Conservation (phyloP, 2,329 filamentous ascomycete species). For the Diplodia corticola region DNA sequence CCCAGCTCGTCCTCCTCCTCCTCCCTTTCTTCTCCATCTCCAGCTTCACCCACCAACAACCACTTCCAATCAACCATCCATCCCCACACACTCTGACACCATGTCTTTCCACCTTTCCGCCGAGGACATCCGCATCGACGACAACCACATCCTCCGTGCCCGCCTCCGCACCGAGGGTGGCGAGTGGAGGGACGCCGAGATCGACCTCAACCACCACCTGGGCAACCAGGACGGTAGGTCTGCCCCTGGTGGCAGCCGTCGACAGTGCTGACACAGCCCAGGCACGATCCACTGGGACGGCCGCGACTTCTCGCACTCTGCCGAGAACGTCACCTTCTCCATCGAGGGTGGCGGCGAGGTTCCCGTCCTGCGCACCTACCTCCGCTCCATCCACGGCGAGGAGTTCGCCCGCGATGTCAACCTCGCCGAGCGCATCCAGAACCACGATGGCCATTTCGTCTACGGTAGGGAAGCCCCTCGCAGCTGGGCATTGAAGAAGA, state of each 20-base stretch:
- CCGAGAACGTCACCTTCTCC: slow-evolving; percentile 49
- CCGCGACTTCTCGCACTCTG: slow-evolving; percentile 47
- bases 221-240: slow-evolving; percentile 54
- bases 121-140: slow-evolving; percentile 50
- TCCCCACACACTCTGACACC: slow-evolving; percentile 17
- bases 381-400: slow-evolving; percentile 49
- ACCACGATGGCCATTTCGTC: slow-evolving; percentile 51
- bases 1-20: neutral
- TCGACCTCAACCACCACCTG: slow-evolving; percentile 53
- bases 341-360: slow-evolving; percentile 53
- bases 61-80: slow-evolving; percentile 17
- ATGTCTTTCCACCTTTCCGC: slow-evolving; percentile 57
- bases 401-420: slow-evolving; percentile 51
- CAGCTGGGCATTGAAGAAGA: neutral
- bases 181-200: slow-evolving; percentile 46
- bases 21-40: slow-evolving; percentile 7
- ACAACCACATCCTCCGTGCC: slow-evolving; percentile 52
- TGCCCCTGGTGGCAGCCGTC: slow-evolving; percentile 35
- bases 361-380: slow-evolving; percentile 55
- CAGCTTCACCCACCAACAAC: neutral
- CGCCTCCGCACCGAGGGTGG: slow-evolving; percentile 45
- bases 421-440: slow-evolving; percentile 56
- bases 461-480: slow-evolving; percentile 33
- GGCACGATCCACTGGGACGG: slow-evolving; percentile 26
- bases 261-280: slow-evolving; percentile 27